Evolutionary conservation across 345 rosid genomes (phyloP).

Genomic region (thale cress (Arabidopsis thaliana)): TAIR10.1 NC_003075.7:8877001-8877500

Average conservation of each 20-base stretch:
- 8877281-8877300: conserved; percentile 92
- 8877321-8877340: conserved; percentile 88
- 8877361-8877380: conserved; percentile 94
- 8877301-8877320: conserved; percentile 78
- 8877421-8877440: background rate
- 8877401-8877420: background rate
- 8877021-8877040: conserved; percentile 82
- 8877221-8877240: background rate
- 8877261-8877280: conserved; percentile 92
- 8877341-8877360: conserved; percentile 92
- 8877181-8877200: background rate
- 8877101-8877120: conserved; percentile 75
- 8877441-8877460: background rate
- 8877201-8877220: background rate
- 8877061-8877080: conserved; percentile 74
- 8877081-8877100: conserved; percentile 82
- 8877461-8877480: conserved; percentile 62
- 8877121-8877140: conserved; percentile 69
- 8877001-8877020: conserved; percentile 86
- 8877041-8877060: conserved; percentile 79
- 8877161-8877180: conserved; percentile 64
- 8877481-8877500: conserved; percentile 86
- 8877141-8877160: conserved; percentile 64
- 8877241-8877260: conserved; percentile 57
- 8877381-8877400: conserved; percentile 4